A percentile compares a stretch with the other conserved stretches of the same genome.
Evolutionary conservation across 176 grass and related monocot genomes (phyloP).

Genomic region (Avena sativa): DNA sequence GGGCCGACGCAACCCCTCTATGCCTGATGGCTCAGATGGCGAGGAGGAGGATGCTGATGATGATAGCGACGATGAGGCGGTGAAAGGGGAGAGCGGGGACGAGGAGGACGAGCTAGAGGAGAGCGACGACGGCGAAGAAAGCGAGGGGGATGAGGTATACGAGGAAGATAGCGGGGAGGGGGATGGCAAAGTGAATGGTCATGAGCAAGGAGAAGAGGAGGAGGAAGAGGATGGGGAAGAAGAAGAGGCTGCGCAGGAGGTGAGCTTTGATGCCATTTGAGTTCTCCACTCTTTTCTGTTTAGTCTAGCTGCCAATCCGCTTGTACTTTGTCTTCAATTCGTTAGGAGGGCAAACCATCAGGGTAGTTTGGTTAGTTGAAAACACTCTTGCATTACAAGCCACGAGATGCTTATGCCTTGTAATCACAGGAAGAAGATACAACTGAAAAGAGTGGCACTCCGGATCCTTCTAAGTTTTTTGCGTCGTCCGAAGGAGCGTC

Average conservation of each 20-base stretch:
- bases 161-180: conserved; percentile 1
- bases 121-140: conserved; percentile 39
- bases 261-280: conserved; percentile 10
- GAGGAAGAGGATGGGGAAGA: conserved; percentile 33
- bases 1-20: conserved; percentile 39
- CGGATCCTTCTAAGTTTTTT: conserved; percentile 62
- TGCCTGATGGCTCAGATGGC: conserved; percentile 39
- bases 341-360: background rate
- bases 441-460: background rate
- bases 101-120: conserved; percentile 59
- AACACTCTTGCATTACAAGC: background rate
- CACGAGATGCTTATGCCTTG: background rate
- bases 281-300: background rate
- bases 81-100: conserved; percentile 48
- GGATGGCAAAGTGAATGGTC: conserved; percentile 1
- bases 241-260: conserved; percentile 38
- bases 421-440: conserved; percentile 44
- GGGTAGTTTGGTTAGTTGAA: background rate
- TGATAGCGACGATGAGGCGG: conserved; percentile 30
- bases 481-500: conserved; percentile 76
- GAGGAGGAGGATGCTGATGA: conserved; percentile 31
- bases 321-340: background rate
- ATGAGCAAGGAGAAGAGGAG: background rate
- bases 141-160: background rate
- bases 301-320: background rate